A percentile compares a stretch with the other conserved stretches of the same genome.
Conservation (phyloP, 108 stramenopile species). For the Nitzschia sp. region DNA sequence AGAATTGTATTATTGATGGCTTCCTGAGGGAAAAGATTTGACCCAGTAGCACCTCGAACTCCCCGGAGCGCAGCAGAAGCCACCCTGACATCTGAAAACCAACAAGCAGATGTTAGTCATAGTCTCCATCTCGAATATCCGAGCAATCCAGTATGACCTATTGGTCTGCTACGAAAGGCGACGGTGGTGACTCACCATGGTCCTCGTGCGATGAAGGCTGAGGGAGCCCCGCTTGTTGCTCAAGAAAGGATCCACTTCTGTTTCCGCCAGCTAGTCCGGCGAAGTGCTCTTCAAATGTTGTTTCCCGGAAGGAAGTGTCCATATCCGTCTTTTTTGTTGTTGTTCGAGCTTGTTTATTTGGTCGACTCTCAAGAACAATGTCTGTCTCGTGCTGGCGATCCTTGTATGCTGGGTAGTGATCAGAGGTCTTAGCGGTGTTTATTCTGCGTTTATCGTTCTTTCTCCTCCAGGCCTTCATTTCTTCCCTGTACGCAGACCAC, state of each 20-base stretch:
- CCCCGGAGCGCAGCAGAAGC: slow-evolving; percentile 29
- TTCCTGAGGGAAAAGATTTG: too few species aligned
- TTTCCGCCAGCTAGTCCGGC: slow-evolving; percentile 6
- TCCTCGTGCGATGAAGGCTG: too few species aligned
- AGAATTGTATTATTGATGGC: too few species aligned
- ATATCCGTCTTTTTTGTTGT: background rate
- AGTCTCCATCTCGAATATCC: too few species aligned
- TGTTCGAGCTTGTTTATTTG: background rate
- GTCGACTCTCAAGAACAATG: background rate
- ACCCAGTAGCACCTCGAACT: slow-evolving; percentile 6
- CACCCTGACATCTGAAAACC: slow-evolving; percentile 24
- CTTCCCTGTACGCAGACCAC: slow-evolving; percentile 37
- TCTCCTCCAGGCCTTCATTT: slow-evolving; percentile 36
- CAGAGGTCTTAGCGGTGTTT: background rate
- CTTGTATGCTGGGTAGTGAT: too few species aligned
- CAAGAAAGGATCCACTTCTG: too few species aligned
- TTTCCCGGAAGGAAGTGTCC: background rate
- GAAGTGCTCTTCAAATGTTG: slow-evolving; percentile 14
- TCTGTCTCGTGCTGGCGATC: background rate
- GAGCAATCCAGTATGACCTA: too few species aligned
- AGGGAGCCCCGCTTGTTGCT: too few species aligned
- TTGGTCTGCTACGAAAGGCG: too few species aligned
- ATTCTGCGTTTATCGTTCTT: slow-evolving; percentile 21
- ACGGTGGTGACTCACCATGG: too few species aligned
- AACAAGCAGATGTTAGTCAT: background rate